phyloP scores from a whole-genome alignment of 2,329 filamentous ascomycete genomes.

The Claviceps sp. region DNA sequence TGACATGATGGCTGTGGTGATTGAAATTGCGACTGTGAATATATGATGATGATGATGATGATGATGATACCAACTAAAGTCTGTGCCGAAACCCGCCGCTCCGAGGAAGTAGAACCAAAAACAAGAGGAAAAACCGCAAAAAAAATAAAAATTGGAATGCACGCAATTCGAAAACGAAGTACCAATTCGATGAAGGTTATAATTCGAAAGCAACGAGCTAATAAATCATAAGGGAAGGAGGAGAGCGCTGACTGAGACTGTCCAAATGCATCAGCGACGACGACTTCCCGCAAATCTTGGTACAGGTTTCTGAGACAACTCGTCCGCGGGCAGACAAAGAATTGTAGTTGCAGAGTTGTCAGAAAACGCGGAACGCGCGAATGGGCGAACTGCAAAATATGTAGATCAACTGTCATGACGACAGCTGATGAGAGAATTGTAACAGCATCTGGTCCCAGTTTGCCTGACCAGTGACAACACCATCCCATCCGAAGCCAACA shows the following conservation, averaged over 20 bases:
- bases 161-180: not conserved
- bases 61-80: not conserved
- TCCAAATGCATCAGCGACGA: not conserved
- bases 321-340: not conserved
- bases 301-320: not conserved
- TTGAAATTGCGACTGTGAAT: too few species aligned
- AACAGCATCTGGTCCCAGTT: not conserved
- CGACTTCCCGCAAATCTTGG: too few species aligned
- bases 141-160: not conserved
- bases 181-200: not conserved
- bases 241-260: not conserved
- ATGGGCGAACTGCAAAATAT: not conserved
- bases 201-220: not conserved
- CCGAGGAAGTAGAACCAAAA: not conserved
- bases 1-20: slow-evolving; percentile 12
- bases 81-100: not conserved
- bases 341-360: not conserved
- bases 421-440: not conserved
- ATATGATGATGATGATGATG: not conserved
- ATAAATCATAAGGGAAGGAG: not conserved
- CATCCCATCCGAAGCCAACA: not conserved
- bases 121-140: not conserved
- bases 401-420: not conserved
- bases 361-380: not conserved
- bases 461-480: too few species aligned